Base-by-base conservation (phyloP, 768 basidiomycete species). In the Lactifluus pinguis region DNA sequence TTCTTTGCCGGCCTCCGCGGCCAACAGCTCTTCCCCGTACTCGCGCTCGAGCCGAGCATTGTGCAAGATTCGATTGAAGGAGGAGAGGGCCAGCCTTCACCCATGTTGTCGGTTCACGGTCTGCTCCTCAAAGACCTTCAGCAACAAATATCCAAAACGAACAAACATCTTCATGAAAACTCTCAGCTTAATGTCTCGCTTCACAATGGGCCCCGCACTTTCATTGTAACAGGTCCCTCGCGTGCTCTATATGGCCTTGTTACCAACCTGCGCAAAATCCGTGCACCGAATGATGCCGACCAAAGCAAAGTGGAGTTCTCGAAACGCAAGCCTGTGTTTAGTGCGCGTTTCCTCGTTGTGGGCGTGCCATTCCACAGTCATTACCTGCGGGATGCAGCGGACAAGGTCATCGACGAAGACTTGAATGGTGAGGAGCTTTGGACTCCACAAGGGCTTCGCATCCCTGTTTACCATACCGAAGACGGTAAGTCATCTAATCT, bases 271-370 rank as follows among this genome's bases (percentile, higher is more conserved):
- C 82, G 95, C 69, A 95, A 95, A 74, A 80, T 94, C 66, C 87
- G 88, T 65, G 97, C 97, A 0, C 82, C 92, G 0, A 79, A 78
- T 19, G 92, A 92, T 41, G 77, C 87, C 38, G 97, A 99, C 67
- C 97, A 99, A 74, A 91, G 87, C 81, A 97, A 97, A 76, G 77
- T 83, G 3, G 90, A 94, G 10, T 95, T 87, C 77, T 95, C 93
- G 8, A 93, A 98, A 76, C 83, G 97, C 67, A 95, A 95, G 74
- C 86, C 90, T 6, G 89, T 92, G 6, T 98, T 99, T 74, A 87
- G 84, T 47, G 83, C 89, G 51, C 86, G 97, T 49, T 99, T 98
- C 79, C 76, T 99, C 68, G 87, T 92, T n/a, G 89, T 99, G 69
- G 88, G 85, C 55, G 95, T 94, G 2, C 97, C 97, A 0, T 99